These are phyloP conservation scores for Viola pubescens DNA, from an alignment of 441 rosid species.

Conservation along the genomic window DNA sequence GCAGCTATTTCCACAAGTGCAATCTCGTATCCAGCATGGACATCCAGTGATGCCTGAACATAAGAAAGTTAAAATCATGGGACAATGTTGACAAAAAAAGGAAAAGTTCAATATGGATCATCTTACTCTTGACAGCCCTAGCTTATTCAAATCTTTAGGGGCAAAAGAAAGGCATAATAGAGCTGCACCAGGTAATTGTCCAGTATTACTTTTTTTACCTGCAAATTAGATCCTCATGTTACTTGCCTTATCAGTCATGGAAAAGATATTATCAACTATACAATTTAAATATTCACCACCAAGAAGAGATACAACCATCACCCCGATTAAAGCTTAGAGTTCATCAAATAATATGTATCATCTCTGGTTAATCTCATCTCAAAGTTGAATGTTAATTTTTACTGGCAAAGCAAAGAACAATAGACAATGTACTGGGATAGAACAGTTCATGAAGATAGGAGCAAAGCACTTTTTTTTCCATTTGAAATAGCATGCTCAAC, in stretches of 20 bases:
- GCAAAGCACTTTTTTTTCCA: background rate
- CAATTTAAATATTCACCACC: too few relatives aligned
- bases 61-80: conserved; percentile 9
- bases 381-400: too few relatives aligned
- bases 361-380: too few relatives aligned
- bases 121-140: conserved; percentile 43
- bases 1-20: conserved; percentile 57
- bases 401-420: too few relatives aligned
- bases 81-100: conserved; percentile 18
- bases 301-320: too few relatives aligned
- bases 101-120: conserved; percentile 15
- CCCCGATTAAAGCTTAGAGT: too few relatives aligned
- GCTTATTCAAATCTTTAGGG: conserved; percentile 42
- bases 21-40: conserved; percentile 54
- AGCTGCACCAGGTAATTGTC: conserved; percentile 78
- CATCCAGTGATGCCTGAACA: conserved; percentile 44
- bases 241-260: conserved; percentile 2
- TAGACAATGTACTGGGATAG: background rate
- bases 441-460: background rate
- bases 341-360: too few relatives aligned
- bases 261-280: background rate
- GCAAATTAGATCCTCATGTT: conserved; percentile 25
- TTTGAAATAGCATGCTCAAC: conserved; percentile 3
- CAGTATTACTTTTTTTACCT: conserved; percentile 45
- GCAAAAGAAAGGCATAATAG: conserved; percentile 58